Percentiles rank a stretch among this genome's conserved stretches.
Conservation (phyloP, 208 protist genomes). For the Crithidia bombi region DNA sequence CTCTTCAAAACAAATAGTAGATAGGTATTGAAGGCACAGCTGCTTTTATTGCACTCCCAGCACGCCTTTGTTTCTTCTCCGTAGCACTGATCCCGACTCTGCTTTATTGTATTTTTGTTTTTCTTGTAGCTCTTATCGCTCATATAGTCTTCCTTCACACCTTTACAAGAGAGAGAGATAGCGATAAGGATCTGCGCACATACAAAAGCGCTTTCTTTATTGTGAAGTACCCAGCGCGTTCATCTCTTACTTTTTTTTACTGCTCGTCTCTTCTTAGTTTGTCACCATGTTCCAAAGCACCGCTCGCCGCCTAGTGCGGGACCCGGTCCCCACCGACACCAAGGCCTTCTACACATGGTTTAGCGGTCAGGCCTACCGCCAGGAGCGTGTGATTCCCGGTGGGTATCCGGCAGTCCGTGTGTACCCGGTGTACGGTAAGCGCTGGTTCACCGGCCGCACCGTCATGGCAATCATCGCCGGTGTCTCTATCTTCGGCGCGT, state of each 20-base stretch:
- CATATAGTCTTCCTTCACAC: no score
- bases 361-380: constrained; percentile 89
- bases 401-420: constrained; percentile 87
- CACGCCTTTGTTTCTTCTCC: no score
- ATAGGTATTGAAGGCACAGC: no score
- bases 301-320: constrained; percentile 63
- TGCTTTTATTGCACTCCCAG: no score
- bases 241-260: background rate
- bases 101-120: no score
- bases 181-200: no score
- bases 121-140: no score
- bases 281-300: constrained; percentile 62
- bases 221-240: no score
- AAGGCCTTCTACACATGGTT: constrained; percentile 92
- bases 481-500: constrained; percentile 87
- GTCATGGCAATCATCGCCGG: constrained; percentile 85
- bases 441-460: constrained; percentile 89
- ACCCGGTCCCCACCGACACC: constrained; percentile 87
- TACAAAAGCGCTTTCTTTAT: no score
- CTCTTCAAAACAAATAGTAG: no score
- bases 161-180: no score
- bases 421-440: constrained; percentile 91
- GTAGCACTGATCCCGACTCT: no score
- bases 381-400: constrained; percentile 87
- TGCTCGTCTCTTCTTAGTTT: background rate